Conservation (phyloP, 129 eudicot species). For the Deinandra increscens region DNA sequence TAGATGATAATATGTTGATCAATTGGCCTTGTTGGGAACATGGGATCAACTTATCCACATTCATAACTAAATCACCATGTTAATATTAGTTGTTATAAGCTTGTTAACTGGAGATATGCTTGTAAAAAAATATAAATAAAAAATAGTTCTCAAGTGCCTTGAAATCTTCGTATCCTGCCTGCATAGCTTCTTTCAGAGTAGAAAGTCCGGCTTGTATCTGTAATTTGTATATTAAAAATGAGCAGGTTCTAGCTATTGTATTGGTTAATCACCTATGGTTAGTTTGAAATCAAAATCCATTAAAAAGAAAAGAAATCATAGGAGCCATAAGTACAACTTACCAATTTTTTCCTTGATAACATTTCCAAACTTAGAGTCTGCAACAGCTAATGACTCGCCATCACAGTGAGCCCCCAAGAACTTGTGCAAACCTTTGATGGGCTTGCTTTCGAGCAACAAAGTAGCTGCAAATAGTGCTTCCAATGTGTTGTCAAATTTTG, state of each 20-base stretch:
- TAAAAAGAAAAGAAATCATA: too few relatives aligned
- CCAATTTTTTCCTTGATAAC: slow-evolving; percentile 78
- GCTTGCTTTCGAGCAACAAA: slow-evolving; percentile 70
- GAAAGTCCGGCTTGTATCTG: slow-evolving; percentile 90
- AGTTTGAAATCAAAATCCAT: background rate
- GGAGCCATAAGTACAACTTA: slow-evolving; percentile 19
- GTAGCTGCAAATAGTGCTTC: slow-evolving; percentile 74
- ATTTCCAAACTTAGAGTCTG: slow-evolving; percentile 64
- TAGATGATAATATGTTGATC: too few relatives aligned
- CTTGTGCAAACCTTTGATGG: slow-evolving; percentile 83
- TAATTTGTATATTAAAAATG: slow-evolving; percentile 17
- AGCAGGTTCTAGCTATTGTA: slow-evolving; percentile 6
- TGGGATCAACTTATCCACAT: too few relatives aligned
- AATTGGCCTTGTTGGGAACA: too few relatives aligned
- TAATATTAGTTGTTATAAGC: background rate
- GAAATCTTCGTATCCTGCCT: slow-evolving; percentile 83
- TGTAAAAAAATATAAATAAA: too few relatives aligned
- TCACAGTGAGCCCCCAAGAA: slow-evolving; percentile 76
- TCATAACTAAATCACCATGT: too few relatives aligned
- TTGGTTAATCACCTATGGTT: background rate
- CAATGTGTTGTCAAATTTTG: slow-evolving; percentile 86
- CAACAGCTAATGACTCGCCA: slow-evolving; percentile 73
- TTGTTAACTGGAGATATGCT: background rate
- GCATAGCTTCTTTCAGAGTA: slow-evolving; percentile 84
- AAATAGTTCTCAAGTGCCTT: slow-evolving; percentile 48